Conservation (phyloP, 768 basidiomycete species). For the Panellus pusillus region DNA sequence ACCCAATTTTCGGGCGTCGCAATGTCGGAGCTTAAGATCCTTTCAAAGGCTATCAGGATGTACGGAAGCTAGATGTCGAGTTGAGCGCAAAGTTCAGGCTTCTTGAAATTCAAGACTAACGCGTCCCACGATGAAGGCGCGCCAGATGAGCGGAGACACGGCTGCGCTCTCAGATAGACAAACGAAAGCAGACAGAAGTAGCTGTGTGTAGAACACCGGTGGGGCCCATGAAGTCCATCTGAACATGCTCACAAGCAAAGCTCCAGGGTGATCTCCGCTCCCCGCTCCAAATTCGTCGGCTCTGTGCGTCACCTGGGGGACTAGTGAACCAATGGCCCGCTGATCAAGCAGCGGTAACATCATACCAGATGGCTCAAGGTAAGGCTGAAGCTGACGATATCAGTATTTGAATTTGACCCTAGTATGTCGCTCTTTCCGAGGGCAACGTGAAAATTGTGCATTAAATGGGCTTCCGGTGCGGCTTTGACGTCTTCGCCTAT, state of each 20-base stretch:
- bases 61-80: constrained; percentile 54
- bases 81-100: not conserved
- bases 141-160: constrained; percentile 53
- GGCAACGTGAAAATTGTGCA: constrained; percentile 60
- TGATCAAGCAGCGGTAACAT: constrained; percentile 3
- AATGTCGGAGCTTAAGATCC: constrained; percentile 51
- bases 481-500: constrained; percentile 71
- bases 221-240: constrained; percentile 67
- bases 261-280: constrained; percentile 49
- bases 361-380: constrained; percentile 62
- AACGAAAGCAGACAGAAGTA: constrained; percentile 61
- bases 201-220: constrained; percentile 64
- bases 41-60: constrained; percentile 57
- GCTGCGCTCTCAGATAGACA: constrained; percentile 55
- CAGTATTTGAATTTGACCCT: constrained; percentile 60
- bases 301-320: constrained; percentile 52
- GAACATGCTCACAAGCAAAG: constrained; percentile 54
- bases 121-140: constrained; percentile 68
- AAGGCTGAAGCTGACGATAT: constrained; percentile 63
- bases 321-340: constrained; percentile 4
- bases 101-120: constrained; percentile 40
- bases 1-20: constrained; percentile 61
- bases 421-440: constrained; percentile 58
- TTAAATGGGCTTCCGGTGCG: constrained; percentile 69
- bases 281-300: constrained; percentile 66